These are phyloP conservation scores for Erodium trifolium DNA, from an alignment of 441 rosid genomes.

Conservation along the genomic window DNA sequence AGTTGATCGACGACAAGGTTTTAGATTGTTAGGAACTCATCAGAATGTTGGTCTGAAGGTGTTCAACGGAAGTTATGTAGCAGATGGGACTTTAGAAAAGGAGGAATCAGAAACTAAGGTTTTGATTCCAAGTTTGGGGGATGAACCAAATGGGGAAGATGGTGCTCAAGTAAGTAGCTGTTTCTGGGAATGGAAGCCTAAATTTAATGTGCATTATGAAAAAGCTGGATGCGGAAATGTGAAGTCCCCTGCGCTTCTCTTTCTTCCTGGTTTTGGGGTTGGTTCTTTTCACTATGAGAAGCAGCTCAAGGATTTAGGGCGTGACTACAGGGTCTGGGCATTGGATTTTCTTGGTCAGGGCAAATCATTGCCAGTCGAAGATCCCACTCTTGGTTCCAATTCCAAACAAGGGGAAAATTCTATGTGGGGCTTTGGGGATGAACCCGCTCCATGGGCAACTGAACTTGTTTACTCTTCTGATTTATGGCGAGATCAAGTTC, in stretches of 20 bases:
- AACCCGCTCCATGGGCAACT: conserved; percentile 69
- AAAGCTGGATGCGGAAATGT: conserved; percentile 55
- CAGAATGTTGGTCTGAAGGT: conserved; percentile 30
- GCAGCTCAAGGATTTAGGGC: conserved; percentile 77
- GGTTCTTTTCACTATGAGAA: conserved; percentile 90
- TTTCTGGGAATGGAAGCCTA: conserved; percentile 73
- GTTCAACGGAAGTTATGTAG: conserved; percentile 34
- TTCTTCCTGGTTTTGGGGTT: conserved; percentile 93
- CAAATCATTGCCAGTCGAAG: conserved; percentile 59
- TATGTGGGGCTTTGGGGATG: conserved; percentile 84
- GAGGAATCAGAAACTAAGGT: conserved; percentile 36
- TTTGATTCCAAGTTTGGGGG: conserved; percentile 64
- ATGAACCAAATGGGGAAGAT: conserved; percentile 43
- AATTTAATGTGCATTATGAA: conserved; percentile 60
- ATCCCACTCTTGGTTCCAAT: conserved; percentile 45
- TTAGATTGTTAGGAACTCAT: conserved; percentile 14
- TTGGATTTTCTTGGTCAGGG: conserved; percentile 95
- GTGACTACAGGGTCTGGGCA: conserved; percentile 86
- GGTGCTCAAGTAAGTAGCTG: conserved; percentile 46
- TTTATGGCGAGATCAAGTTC: conserved; percentile 82
- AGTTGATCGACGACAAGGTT: conserved; percentile 13
- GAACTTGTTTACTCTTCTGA: conserved; percentile 69
- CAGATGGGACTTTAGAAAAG: conserved; percentile 37
- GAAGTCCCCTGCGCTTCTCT: conserved; percentile 56
- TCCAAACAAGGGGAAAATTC: conserved; percentile 24